phyloP scores from a whole-genome alignment of 78 protist species.

The Andalucia godoyi region DNA sequence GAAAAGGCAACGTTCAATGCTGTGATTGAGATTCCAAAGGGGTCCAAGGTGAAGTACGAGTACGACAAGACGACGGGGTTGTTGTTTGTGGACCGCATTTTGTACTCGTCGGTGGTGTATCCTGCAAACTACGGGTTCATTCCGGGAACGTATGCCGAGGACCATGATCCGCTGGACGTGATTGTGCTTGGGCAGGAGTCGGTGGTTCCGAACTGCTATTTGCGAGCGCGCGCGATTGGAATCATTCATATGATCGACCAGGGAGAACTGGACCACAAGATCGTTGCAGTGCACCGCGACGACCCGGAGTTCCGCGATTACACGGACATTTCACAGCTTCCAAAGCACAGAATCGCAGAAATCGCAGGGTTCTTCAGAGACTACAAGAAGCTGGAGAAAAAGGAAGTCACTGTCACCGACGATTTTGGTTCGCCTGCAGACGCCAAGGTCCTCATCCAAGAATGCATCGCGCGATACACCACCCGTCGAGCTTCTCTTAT shows the following conservation, averaged over 20 bases:
- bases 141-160: slow-evolving; percentile 12
- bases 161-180: slow-evolving; percentile 18
- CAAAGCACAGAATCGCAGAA: slow-evolving; percentile 13
- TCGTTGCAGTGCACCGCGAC: slow-evolving; percentile 4
- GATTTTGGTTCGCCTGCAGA: too few species aligned
- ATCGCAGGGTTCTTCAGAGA: slow-evolving; percentile 4
- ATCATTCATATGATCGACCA: background rate
- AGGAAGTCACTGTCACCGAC: too few species aligned
- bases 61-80: slow-evolving; percentile 17
- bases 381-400: slow-evolving; percentile 10
- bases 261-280: slow-evolving; percentile 5
- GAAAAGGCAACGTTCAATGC: too few species aligned
- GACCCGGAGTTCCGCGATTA: slow-evolving; percentile 15
- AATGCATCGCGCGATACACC: too few species aligned
- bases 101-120: slow-evolving; percentile 12
- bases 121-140: slow-evolving; percentile 23
- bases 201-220: background rate
- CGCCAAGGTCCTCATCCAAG: too few species aligned
- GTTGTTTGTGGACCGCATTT: slow-evolving; percentile 13
- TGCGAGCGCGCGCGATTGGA: background rate
- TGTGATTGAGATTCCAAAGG: slow-evolving; percentile 15
- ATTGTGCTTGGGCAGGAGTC: slow-evolving; percentile 1
- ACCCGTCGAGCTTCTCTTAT: too few species aligned
- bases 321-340: slow-evolving; percentile 7
- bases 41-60: slow-evolving; percentile 9